Evolutionary conservation across 257 asterid species (phyloP).

Genomic region (Knoxia roxburghii): DNA sequence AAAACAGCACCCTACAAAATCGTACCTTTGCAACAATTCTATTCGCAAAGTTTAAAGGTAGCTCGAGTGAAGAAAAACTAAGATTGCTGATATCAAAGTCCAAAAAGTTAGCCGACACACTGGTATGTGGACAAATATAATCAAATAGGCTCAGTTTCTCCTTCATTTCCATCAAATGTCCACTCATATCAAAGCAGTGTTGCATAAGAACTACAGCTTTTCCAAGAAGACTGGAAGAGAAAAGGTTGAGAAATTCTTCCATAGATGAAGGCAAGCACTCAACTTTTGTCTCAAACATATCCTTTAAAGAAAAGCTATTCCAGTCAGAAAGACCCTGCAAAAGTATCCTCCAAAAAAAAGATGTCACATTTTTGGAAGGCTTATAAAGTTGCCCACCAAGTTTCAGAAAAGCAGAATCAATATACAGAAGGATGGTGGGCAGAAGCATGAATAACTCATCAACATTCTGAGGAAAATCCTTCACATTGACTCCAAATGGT

Average conservation of each 20-base stretch:
- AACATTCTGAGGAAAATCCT: constrained; percentile 30
- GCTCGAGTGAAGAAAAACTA: constrained; percentile 36
- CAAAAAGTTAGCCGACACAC: constrained; percentile 41
- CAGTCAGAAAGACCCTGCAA: constrained; percentile 51
- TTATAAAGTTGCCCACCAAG: constrained; percentile 35
- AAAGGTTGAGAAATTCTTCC: constrained; percentile 41
- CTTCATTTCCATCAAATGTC: constrained; percentile 34
- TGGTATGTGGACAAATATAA: constrained; percentile 48
- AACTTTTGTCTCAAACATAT: constrained; percentile 40
- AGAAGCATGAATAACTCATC: constrained; percentile 63
- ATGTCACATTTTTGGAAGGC: constrained; percentile 35
- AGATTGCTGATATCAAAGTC: constrained; percentile 40
- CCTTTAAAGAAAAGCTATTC: constrained; percentile 46
- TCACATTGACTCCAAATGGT: constrained; percentile 25
- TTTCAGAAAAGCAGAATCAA: constrained; percentile 38
- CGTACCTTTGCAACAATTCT: constrained; percentile 59
- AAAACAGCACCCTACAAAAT: constrained; percentile 56
- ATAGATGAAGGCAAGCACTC: constrained; percentile 35
- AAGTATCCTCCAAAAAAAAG: constrained; percentile 47
- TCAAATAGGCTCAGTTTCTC: constrained; percentile 49
- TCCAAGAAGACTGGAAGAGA: constrained; percentile 65
- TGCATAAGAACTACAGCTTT: constrained; percentile 47
- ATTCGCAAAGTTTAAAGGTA: constrained; percentile 55
- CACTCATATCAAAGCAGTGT: constrained; percentile 34
- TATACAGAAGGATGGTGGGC: constrained; percentile 55